Evolutionary conservation across 768 basidiomycete genomes (phyloP), one percentile per base, ranked within the genome.

Genomic region (Candolleomyces eurysporus): DNA sequence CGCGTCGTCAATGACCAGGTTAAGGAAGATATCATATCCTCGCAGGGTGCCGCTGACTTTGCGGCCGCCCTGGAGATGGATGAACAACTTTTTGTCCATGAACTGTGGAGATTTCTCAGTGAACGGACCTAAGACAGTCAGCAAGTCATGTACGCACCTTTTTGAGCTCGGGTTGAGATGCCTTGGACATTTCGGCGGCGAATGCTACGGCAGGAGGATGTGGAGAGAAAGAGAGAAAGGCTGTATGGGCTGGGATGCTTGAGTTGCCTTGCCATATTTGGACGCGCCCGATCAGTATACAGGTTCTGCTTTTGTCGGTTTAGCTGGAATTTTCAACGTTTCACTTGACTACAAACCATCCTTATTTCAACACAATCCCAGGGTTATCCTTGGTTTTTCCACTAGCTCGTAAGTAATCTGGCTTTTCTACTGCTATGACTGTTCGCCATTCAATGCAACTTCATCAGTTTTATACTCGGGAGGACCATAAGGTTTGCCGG

Each of bases 21-120:
- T 99, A 72, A 99, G 79, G 82, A 99, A 99, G 65, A 99, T 90
- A 81, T 99, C 97, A 75, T 97, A 99, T 57, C 97, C 97, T 64
- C 97, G 89, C 55, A 99, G 79, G 14, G 87, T 88, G 58, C 97
- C 97, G 78, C 92, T 94, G 69, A 99, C 92, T 84, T 93, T 94
- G 70, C 96, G 89, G 59, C 94, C 94, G 51, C 92, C 94, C 72
- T 97, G 95, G 7, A 99, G 80, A 77, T 96, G 87, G 69, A 99
- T 81, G 76, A 96, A 96, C 67, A 98, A 79, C 70, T 90, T 92
- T 80, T 98, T 96, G 84, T 99, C 97, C 96, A 99, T 98, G 73
- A 97, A 99, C 92, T 98, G 58, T 48, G 45, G 55, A 58, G 48
- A 67, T 26, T 26, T 26, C 26, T 26, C 26, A 26, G 21, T 11